These are phyloP conservation scores for Candida mesenterica DNA, from an alignment of 1,139 yeast genomes.

Conservation along the genomic window DNA sequence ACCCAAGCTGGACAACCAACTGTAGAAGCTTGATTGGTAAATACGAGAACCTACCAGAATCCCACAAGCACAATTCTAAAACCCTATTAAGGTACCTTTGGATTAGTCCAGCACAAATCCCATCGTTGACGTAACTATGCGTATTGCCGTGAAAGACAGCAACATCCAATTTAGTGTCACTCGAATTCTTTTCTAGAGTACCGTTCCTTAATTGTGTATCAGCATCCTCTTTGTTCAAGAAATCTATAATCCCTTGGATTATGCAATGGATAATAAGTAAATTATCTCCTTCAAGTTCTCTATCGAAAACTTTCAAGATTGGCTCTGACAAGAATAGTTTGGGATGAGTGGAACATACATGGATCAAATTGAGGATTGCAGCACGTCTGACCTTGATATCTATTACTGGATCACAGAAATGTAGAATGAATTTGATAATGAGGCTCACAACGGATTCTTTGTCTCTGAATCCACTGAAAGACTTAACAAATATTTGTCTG, in stretches of 20 bases:
- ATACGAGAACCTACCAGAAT: constrained; percentile 44
- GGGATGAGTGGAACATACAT: constrained; percentile 60
- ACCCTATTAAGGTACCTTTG: constrained; percentile 57
- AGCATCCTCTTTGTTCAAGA: constrained; percentile 53
- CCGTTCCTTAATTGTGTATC: constrained; percentile 40
- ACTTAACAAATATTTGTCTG: constrained; percentile 37
- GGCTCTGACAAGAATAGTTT: constrained; percentile 57
- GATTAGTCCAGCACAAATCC: constrained; percentile 69
- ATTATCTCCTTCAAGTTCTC: constrained; percentile 37
- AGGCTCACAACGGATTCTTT: constrained; percentile 57
- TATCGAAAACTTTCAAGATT: constrained; percentile 53
- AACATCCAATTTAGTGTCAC: constrained; percentile 36
- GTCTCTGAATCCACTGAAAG: constrained; percentile 42
- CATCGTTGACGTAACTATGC: constrained; percentile 53
- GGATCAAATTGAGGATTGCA: constrained; percentile 58
- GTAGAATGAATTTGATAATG: constrained; percentile 54
- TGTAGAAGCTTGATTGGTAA: constrained; percentile 55
- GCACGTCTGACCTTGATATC: constrained; percentile 36
- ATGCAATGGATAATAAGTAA: constrained; percentile 44
- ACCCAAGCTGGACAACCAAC: constrained; percentile 59
- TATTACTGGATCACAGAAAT: constrained; percentile 40
- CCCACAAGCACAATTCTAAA: constrained; percentile 47
- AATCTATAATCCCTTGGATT: constrained; percentile 53
- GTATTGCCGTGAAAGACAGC: constrained; percentile 54
- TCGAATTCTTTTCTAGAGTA: constrained; percentile 28